Conservation (phyloP, 148 eudicot genomes). For the Salicornia ramosissima region DNA sequence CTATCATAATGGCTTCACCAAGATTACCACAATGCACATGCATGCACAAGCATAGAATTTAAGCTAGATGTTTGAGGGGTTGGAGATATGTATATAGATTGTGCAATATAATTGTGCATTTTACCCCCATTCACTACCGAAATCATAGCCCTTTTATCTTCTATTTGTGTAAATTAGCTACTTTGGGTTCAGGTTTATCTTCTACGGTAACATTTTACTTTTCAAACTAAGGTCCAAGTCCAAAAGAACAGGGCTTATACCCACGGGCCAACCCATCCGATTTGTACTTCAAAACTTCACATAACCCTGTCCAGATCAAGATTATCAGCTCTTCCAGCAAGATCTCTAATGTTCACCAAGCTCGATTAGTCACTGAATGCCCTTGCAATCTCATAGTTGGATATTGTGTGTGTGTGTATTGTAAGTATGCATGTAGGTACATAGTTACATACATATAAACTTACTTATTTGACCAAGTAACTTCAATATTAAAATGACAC, state of each 20-base stretch:
- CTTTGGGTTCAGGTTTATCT: no score
- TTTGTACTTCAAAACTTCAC: no score
- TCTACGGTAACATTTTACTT: no score
- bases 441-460: no score
- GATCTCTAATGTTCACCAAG: neutral
- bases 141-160: neutral
- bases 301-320: neutral
- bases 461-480: no score
- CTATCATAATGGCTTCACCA: neutral
- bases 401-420: neutral
- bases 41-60: neutral
- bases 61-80: neutral
- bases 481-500: neutral
- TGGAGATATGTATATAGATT: no score
- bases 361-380: neutral
- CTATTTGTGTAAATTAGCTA: neutral
- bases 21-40: neutral
- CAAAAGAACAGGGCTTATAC: no score
- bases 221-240: no score
- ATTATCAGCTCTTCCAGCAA: slow-evolving; percentile 2
- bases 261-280: no score
- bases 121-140: neutral
- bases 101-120: neutral
- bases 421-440: neutral
- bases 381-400: neutral